Conservation (phyloP, 148 eudicot species). For the Mesembryanthemum crystallinum region DNA sequence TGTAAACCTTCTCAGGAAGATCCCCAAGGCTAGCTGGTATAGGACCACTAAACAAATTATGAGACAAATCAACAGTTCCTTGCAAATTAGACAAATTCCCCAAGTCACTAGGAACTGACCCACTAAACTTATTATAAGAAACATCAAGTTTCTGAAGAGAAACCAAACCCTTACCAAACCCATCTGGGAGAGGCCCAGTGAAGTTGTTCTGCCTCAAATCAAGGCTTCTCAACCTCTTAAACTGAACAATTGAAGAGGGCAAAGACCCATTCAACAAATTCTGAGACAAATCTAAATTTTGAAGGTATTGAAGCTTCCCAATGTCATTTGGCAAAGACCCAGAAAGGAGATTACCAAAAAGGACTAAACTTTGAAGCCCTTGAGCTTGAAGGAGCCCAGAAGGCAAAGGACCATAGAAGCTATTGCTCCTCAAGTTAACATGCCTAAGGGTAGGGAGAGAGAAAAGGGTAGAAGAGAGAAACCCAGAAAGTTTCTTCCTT, state of each 20-base stretch:
- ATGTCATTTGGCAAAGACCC: constrained; percentile 72
- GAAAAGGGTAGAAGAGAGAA: constrained; percentile 58
- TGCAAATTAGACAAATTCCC: constrained; percentile 76
- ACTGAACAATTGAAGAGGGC: constrained; percentile 59
- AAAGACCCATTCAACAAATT: constrained; percentile 82
- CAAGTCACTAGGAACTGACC: constrained; percentile 72
- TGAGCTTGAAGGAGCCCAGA: constrained; percentile 55
- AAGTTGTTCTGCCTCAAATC: constrained; percentile 65
- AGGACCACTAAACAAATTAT: constrained; percentile 77
- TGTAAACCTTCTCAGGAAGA: constrained; percentile 92
- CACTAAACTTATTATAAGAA: constrained; percentile 62
- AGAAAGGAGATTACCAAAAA: constrained; percentile 72
- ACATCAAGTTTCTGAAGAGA: constrained; percentile 68
- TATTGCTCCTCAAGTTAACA: constrained; percentile 77
- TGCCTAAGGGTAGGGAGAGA: constrained; percentile 68
- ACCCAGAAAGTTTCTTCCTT: constrained; percentile 70
- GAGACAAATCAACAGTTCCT: constrained; percentile 89
- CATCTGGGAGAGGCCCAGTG: constrained; percentile 65
- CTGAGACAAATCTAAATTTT: constrained; percentile 68
- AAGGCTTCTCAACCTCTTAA: constrained; percentile 65
- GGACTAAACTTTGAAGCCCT: constrained; percentile 85
- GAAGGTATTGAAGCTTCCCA: constrained; percentile 67
- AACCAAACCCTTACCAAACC: constrained; percentile 62
- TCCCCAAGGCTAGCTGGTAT: constrained; percentile 90
- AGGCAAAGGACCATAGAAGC: constrained; percentile 59